phyloP scores from a whole-genome alignment of 2,329 filamentous ascomycete species.

The Dactylellina leptospora region DNA sequence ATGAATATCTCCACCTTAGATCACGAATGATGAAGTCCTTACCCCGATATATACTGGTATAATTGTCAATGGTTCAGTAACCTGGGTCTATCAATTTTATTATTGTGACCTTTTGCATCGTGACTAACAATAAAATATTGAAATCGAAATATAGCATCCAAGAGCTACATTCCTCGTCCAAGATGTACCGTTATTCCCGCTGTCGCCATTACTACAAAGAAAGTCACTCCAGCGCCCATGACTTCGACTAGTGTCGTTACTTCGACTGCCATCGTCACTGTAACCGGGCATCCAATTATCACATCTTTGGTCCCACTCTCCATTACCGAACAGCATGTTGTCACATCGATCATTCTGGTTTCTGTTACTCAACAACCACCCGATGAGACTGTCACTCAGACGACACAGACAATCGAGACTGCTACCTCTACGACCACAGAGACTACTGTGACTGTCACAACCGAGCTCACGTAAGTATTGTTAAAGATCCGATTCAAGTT shows the following conservation, averaged over 20 bases:
- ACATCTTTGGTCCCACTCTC: too few relatives aligned
- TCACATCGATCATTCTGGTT: not conserved
- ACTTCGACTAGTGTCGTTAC: slow-evolving; percentile 8
- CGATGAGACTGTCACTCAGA: slow-evolving; percentile 3
- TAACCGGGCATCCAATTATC: not conserved
- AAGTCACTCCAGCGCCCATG: slow-evolving; percentile 14
- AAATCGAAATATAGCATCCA: slow-evolving; percentile 14
- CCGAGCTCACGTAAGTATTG: slow-evolving; percentile 14
- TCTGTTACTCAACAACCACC: not conserved
- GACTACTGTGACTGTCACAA: slow-evolving; percentile 1
- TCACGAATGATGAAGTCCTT: too few relatives aligned
- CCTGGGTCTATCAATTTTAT: too few relatives aligned
- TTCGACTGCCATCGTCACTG: not conserved
- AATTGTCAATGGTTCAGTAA: too few relatives aligned
- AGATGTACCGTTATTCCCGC: slow-evolving; percentile 24
- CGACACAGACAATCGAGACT: not conserved
- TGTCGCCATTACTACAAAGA: slow-evolving; percentile 15
- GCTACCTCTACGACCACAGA: slow-evolving; percentile 14
- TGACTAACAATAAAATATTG: too few relatives aligned
- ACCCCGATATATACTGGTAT: too few relatives aligned
- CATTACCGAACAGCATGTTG: too few relatives aligned
- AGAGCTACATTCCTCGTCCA: slow-evolving; percentile 30
- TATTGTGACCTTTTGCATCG: too few relatives aligned
- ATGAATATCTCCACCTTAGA: too few relatives aligned
- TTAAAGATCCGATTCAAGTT: not conserved